Percentiles rank a stretch among this genome's conserved stretches.
Conservation (phyloP, 495 filamentous ascomycete genomes). For the Penicillium silybi region DNA sequence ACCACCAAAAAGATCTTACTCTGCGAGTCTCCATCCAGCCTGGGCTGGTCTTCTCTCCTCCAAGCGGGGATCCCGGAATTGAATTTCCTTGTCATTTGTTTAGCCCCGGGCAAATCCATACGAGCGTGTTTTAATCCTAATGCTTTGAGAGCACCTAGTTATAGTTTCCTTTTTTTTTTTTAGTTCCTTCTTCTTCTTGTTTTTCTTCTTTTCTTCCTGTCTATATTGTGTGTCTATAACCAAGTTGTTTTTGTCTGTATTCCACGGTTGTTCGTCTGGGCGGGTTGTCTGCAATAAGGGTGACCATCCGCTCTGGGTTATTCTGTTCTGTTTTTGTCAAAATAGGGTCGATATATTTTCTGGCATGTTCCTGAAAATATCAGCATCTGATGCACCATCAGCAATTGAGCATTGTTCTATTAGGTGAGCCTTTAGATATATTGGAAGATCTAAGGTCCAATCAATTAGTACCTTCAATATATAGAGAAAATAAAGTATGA, state of each 20-base stretch:
- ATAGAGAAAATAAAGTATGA: too few species aligned
- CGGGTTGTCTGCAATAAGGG: too few species aligned
- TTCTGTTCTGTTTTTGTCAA: too few species aligned
- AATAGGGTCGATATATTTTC: too few species aligned
- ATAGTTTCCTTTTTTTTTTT: neutral
- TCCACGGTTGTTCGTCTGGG: neutral
- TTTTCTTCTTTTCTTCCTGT: neutral
- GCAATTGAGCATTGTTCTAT: too few species aligned
- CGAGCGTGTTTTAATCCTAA: constrained; percentile 25
- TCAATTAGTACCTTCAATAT: too few species aligned
- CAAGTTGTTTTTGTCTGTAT: neutral
- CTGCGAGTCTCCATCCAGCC: constrained; percentile 2
- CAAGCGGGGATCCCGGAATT: neutral
- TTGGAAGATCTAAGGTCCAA: too few species aligned
- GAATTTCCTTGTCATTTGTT: constrained; percentile 6
- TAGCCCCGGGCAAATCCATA: constrained; percentile 3
- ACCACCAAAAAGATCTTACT: constrained; percentile 9
- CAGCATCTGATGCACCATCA: too few species aligned
- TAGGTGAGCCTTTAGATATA: too few species aligned
- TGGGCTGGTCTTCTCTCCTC: constrained; percentile 11
- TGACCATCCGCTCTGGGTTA: too few species aligned
- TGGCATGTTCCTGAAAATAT: too few species aligned
- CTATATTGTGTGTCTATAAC: neutral
- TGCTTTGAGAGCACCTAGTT: constrained; percentile 8
- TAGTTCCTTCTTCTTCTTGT: neutral